These are phyloP conservation scores for Astrephomene gubernaculifera DNA, from an alignment of 139 green algal genomes.

Conservation along the genomic window DNA sequence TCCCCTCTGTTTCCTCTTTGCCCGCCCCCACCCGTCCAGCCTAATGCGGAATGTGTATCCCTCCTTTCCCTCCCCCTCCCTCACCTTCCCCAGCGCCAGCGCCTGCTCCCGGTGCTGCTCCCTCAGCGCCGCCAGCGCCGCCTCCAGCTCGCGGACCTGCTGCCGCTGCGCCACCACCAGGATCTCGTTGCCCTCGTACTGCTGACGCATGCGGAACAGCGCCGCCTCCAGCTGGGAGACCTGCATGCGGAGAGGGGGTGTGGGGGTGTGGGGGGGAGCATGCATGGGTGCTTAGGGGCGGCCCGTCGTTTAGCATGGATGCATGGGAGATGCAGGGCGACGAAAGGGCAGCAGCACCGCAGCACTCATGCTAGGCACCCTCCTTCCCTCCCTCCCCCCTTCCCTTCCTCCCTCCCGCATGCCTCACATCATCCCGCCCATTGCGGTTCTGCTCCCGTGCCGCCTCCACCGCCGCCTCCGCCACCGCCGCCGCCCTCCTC, in stretches of 20 bases:
- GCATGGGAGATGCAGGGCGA: too few species aligned
- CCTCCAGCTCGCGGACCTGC: constrained; percentile 43
- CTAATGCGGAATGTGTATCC: too few species aligned
- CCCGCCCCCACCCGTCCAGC: too few species aligned
- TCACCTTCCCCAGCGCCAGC: constrained; percentile 41
- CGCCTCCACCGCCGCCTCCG: neutral
- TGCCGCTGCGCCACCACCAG: constrained; percentile 41
- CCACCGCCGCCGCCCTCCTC: neutral
- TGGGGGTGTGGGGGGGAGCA: neutral
- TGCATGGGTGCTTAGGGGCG: neutral
- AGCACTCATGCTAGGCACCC: too few species aligned
- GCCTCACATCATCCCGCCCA: constrained; percentile 12
- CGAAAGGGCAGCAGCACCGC: too few species aligned
- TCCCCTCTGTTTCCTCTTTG: neutral
- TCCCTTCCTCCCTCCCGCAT: neutral
- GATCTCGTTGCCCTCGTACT: constrained; percentile 49
- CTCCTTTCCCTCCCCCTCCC: neutral
- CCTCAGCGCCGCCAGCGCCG: constrained; percentile 15
- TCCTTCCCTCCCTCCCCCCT: neutral
- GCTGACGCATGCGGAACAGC: constrained; percentile 35
- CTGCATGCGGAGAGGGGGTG: neutral
- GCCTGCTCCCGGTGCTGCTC: constrained; percentile 35
- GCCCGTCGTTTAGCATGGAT: too few species aligned
- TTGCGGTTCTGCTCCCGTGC: constrained; percentile 4
- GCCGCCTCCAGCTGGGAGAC: constrained; percentile 4